Conservation (phyloP, 1,139 yeast genomes). For the Lodderomyces pseudojiufengensis region DNA sequence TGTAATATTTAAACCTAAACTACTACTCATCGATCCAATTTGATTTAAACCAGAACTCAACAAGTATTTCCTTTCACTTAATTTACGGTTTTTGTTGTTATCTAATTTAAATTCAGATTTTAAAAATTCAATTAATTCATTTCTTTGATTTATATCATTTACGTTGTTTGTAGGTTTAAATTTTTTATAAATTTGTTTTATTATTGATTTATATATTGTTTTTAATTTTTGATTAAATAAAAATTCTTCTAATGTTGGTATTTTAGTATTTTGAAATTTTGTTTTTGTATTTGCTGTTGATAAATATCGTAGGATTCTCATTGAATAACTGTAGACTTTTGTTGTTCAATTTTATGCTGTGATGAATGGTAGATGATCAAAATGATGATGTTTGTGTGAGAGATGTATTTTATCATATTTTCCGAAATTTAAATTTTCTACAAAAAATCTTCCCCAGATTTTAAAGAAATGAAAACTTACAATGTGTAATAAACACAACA, state of each 20-base stretch:
- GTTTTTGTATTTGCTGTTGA: background rate
- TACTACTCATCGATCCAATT: constrained; percentile 26
- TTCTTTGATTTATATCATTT: too few relatives aligned
- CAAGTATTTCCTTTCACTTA: constrained; percentile 37
- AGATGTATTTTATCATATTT: too few relatives aligned
- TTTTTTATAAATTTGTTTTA: constrained; percentile 31
- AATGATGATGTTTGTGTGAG: background rate
- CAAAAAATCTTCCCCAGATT: too few relatives aligned
- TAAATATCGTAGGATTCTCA: background rate
- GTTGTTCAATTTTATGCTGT: too few relatives aligned
- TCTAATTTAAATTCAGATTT: constrained; percentile 32
- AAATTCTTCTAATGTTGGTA: constrained; percentile 40
- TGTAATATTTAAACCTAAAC: constrained; percentile 19
- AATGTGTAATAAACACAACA: too few relatives aligned
- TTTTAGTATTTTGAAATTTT: constrained; percentile 4
- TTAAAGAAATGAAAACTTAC: too few relatives aligned
- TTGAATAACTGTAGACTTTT: too few relatives aligned
- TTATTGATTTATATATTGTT: constrained; percentile 31
- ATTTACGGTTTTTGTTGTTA: constrained; percentile 25
- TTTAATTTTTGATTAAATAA: constrained; percentile 34
- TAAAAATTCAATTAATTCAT: constrained; percentile 31
- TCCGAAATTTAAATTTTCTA: too few relatives aligned
- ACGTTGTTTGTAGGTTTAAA: constrained; percentile 16
- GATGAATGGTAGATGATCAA: background rate
- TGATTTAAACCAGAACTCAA: constrained; percentile 32